These are phyloP conservation scores for Biscutella laevigata DNA, from an alignment of 441 rosid genomes.

Conservation along the genomic window DNA sequence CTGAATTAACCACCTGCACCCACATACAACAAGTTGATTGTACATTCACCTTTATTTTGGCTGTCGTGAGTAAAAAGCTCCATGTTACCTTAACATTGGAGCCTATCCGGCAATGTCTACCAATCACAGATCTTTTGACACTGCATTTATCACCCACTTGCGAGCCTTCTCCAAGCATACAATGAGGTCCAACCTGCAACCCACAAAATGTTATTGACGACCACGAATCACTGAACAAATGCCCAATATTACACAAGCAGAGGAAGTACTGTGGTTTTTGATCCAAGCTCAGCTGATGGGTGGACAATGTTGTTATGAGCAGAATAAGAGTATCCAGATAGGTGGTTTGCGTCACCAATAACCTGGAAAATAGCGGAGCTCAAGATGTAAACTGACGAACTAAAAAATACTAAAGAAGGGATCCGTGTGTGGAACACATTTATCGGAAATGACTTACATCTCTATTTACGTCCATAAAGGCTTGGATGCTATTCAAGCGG, in stretches of 20 bases:
- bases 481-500: conserved; percentile 81
- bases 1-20: conserved; percentile 71
- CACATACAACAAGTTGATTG: conserved; percentile 7
- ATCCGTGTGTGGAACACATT: conserved; percentile 2
- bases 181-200: conserved; percentile 78
- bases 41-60: not conserved
- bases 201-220: conserved; percentile 8
- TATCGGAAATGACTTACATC: conserved; percentile 50
- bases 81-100: conserved; percentile 79
- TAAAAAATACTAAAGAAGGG: not conserved
- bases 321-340: conserved; percentile 79
- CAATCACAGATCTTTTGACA: conserved; percentile 89
- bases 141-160: conserved; percentile 92
- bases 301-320: conserved; percentile 69
- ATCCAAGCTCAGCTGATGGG: conserved; percentile 74
- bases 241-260: not conserved
- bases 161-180: conserved; percentile 91
- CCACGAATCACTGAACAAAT: not conserved
- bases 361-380: conserved; percentile 39
- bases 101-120: conserved; percentile 92
- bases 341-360: conserved; percentile 70
- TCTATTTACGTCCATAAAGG: conserved; percentile 79
- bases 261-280: conserved; percentile 69
- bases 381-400: not conserved
- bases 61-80: not conserved